Base-by-base conservation (phyloP, 2,329 filamentous ascomycete genomes). In the Hirsutella minnesotensis region DNA sequence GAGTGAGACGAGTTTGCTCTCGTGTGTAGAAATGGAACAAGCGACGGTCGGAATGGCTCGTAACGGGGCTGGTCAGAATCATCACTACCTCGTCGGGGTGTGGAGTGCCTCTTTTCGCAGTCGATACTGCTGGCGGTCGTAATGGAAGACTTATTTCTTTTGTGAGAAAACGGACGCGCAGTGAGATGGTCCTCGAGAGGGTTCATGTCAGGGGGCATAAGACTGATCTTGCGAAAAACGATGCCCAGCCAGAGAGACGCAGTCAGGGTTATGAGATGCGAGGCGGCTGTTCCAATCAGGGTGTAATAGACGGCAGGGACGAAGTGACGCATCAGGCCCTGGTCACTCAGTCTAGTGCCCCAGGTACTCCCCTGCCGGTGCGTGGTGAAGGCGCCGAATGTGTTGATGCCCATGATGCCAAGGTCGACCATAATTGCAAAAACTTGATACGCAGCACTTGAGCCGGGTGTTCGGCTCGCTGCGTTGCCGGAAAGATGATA, bases 161-260 rank as follows among this genome's bases (percentile, higher is more conserved):
- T 89, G 64, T 94, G 87, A 39, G 54, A 27, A 12, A 27, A 55
- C 44, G 63, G 67, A 20, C 81, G 77, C 10, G 86, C 80, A 1
- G 88, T 95, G 45, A 94, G 67, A 54, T 90, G 81, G 50, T 85
- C 79, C 58, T 95, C 89, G 13, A 96, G 71, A 2, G 90, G 90
- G 58, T 96, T 96, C 84, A 95, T 87, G 56, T 96, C 90, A 0
- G 90, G 89, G 5, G 90, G 90, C 59, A 95, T 73, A 18, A 73
- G 69, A 5, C 80, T 72, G 53, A 96, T 95, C 56, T 84, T 83
- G 34, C 81, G 77, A 75, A 95, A 96, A 51, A 83, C 76, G 41
- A 85, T 59, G 15, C 79, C 78, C 21, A 96, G 70, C 64, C 83
- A 95, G 27, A 86, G 58, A 5, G 86, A 86, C 30, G 94, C 67